Conservation (phyloP, 2,329 filamentous ascomycete genomes). For the Truncatella angustata region DNA sequence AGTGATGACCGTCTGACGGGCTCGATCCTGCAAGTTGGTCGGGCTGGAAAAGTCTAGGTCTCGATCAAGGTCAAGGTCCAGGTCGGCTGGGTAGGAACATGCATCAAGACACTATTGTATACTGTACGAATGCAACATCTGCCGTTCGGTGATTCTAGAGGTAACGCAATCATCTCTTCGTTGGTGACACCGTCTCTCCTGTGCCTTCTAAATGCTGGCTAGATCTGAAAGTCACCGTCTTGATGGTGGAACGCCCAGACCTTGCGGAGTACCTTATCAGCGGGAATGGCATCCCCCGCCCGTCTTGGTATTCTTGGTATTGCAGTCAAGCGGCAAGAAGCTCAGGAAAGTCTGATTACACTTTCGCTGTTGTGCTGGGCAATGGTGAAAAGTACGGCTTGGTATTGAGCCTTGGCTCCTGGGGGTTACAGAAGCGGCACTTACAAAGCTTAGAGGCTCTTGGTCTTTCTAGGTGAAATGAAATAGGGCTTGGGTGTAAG, state of each 20-base stretch:
- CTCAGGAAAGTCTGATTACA: neutral
- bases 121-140: no score
- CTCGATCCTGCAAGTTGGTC: slow-evolving; percentile 87
- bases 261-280: neutral
- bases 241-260: neutral
- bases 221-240: neutral
- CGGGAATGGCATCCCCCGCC: neutral
- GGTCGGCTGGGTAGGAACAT: no score
- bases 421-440: neutral
- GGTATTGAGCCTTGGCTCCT: slow-evolving; percentile 2
- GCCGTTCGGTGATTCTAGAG: no score
- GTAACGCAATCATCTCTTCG: neutral
- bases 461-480: neutral
- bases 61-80: no score
- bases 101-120: no score
- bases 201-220: neutral
- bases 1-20: slow-evolving; percentile 67
- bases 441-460: neutral
- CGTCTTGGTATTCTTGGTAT: slow-evolving; percentile 5
- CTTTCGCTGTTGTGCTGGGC: neutral
- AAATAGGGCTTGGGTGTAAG: neutral
- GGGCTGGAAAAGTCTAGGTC: slow-evolving; percentile 57
- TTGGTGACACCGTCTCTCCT: neutral
- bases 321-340: neutral
- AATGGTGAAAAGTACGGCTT: slow-evolving; percentile 4